Evolutionary conservation across 2,329 filamentous ascomycete species (phyloP), one percentile per base, ranked within the genome.

Genomic region (Colletotrichum ledebouriae): DNA sequence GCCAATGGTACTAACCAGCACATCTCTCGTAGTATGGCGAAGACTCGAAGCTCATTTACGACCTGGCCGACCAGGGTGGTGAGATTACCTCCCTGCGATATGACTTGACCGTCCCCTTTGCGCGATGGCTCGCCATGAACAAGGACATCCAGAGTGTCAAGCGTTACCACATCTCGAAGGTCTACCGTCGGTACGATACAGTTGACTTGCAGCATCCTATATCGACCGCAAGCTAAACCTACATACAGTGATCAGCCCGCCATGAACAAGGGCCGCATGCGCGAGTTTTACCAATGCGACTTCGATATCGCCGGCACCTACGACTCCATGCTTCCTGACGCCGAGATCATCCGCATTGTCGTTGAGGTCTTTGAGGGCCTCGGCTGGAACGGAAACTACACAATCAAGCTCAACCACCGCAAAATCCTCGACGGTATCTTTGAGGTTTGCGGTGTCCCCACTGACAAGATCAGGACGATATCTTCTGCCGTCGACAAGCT

Each of bases 211-310:
- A 25, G 12, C 39, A 11, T 2, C 34, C 34, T 17, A 1, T 15
- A 10, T 50, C 13, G 1, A 39, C 56, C 15, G 13, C 34, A 57
- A 33, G 42, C 68, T 70, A 90, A 72, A 83, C 42, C 3, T 6
- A n/a, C 15, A 11, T 11, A 12, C 5, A 65, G 91, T 76, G 91
- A 93, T 77, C 90, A 93, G 78, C 91, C 92, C 20, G 92, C 94
- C 70, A 93, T 98, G 82, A 93, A 91, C 70, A 96, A 97, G 78
- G 95, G 94, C 59, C 89, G 94, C 61, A 96, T 97, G 92, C 89
- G 95, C 76, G 95, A 98, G 81, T 97, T 97, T 81, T 97, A 97
- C 83, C 94, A 98, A 81, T 98, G 94, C 83, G 95, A 98, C 81
- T 97, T 98, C 76, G 94, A 98, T 52, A 95, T 98, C 81, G 94